These are phyloP conservation scores for Erodium trifolium DNA, from an alignment of 441 rosid species.

Conservation along the genomic window DNA sequence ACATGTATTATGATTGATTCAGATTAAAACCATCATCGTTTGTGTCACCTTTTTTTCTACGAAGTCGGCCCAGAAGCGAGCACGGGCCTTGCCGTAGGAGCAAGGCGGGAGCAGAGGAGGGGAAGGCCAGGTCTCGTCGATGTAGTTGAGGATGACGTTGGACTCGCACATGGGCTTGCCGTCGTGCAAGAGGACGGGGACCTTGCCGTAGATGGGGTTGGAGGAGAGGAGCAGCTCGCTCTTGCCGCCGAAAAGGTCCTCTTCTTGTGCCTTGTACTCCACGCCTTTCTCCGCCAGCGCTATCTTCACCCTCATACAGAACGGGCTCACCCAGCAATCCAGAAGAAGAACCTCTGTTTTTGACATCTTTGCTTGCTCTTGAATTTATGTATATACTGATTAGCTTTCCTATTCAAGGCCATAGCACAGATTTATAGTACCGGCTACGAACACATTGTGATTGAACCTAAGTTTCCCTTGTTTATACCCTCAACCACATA, in stretches of 20 bases:
- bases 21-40: too few relatives aligned
- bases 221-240: constrained; percentile 44
- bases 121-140: constrained; percentile 47
- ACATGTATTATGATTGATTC: too few relatives aligned
- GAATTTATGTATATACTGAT: neutral
- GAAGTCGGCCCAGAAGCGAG: constrained; percentile 50
- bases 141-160: constrained; percentile 32
- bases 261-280: constrained; percentile 27
- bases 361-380: constrained; percentile 14
- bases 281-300: constrained; percentile 45
- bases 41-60: constrained; percentile 45
- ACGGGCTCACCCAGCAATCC: constrained; percentile 41
- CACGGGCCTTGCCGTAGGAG: constrained; percentile 34
- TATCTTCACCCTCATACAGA: constrained; percentile 39
- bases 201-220: constrained; percentile 45
- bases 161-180: constrained; percentile 46
- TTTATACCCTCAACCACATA: neutral
- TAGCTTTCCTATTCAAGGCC: neutral
- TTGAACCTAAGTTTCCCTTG: neutral
- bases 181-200: constrained; percentile 42
- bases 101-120: constrained; percentile 42
- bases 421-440: too few relatives aligned
- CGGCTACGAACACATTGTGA: neutral
- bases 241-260: constrained; percentile 42
- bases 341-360: constrained; percentile 26